Base-by-base conservation (phyloP, 129 eudicot species). In the Tagetes erecta region DNA sequence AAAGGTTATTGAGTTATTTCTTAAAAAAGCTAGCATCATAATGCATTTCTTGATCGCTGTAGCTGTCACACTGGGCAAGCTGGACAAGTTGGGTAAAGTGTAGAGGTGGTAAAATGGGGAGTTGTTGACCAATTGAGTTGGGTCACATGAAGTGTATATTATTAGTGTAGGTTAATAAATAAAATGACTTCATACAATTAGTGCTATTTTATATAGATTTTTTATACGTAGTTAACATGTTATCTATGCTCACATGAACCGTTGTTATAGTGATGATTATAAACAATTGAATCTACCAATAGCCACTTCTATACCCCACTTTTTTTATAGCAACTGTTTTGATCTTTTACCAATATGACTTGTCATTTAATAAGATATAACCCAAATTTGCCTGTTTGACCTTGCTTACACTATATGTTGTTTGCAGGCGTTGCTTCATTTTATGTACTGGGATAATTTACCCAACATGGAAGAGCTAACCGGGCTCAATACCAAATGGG, bases 401-500 rank as follows among this genome's bases (percentile, higher is more conserved):
- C 33, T 63, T 38, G 46, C 30, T 63, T 63, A 64, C 12, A 38
- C 13, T 13, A 35, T 75, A 3, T 42, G 7, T 39, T 35, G 1
- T 7, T 39, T 76, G 38, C 80, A 92, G 97, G 92, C 92, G 52
- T 68, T 92, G 42, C 87, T 88, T 76, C 96, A 92, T 68, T 92
- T 79, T 76, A 83, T 92, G 41, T 92, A 92, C 79, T 86, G 87
- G 91, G 97, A 92, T 76, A 65, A 42, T 41, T 72, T 88, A 7
- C 97, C 97, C 0, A 91, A 92, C 72, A 68, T 92, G 88, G 91
- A 88, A 78, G 97, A 88, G 65, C 89, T 92, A 72, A 85, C 86
- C 8, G 92, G 96, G 30, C 49, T 80, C 68, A 80, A 72, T 63
- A 79, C 87, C 7, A 87, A 80, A 38, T 84, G 96, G 85, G 92